Percentiles rank a stretch among this genome's conserved stretches.
Conservation (phyloP, 2,329 filamentous ascomycete species). For the Delphinella strobiligena region DNA sequence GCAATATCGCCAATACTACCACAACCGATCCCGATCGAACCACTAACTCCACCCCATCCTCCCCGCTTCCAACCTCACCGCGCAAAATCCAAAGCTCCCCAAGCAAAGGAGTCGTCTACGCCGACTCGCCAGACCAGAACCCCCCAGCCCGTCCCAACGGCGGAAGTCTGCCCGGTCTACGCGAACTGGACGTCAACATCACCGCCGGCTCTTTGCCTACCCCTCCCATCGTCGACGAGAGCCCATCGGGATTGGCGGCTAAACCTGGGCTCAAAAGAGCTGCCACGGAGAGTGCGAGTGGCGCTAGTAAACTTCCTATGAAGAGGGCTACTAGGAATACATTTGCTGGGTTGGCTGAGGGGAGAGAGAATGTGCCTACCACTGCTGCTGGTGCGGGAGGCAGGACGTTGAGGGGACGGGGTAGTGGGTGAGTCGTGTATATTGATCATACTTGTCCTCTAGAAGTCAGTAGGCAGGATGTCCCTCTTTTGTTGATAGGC, state of each 20-base stretch:
- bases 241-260: conserved; percentile 18
- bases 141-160: conserved; percentile 14
- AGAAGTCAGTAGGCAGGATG: no score
- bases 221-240: neutral
- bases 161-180: conserved; percentile 19
- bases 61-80: no score
- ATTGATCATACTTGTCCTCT: no score
- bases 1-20: conserved; percentile 27
- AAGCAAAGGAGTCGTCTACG: conserved; percentile 21
- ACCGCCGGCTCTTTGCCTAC: conserved; percentile 15
- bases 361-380: conserved; percentile 25
- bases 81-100: conserved; percentile 17
- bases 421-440: conserved; percentile 39
- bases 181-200: conserved; percentile 38
- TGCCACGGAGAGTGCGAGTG: conserved; percentile 14
- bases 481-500: no score
- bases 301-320: conserved; percentile 31
- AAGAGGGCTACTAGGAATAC: conserved; percentile 29
- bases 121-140: conserved; percentile 11
- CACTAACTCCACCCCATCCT: neutral
- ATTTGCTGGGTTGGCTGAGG: conserved; percentile 22
- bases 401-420: conserved; percentile 33
- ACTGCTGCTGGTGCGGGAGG: conserved; percentile 23
- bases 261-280: conserved; percentile 1
- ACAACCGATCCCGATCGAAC: conserved; percentile 8